phyloP scores from a whole-genome alignment of 352 stramenopile genomes.

The Globisporangium heterothallicum region DNA sequence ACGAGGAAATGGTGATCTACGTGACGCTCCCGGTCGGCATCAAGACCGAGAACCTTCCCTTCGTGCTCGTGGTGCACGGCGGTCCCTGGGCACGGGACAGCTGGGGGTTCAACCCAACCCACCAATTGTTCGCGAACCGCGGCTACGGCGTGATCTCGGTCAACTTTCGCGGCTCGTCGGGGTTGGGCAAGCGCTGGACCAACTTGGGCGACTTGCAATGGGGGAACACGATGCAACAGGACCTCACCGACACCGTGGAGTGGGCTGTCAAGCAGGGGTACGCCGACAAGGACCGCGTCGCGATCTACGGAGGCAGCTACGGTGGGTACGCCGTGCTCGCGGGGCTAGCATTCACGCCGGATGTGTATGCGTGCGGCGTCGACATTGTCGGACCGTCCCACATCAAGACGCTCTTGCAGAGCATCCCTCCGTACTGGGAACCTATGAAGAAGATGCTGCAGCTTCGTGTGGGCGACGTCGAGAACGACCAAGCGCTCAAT shows the following conservation, averaged over 20 bases:
- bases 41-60: conserved; percentile 21
- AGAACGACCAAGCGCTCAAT: conserved; percentile 34
- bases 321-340: conserved; percentile 69
- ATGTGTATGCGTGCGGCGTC: conserved; percentile 73
- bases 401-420: conserved; percentile 35
- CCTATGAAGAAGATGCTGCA: conserved; percentile 34
- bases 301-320: conserved; percentile 67
- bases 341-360: conserved; percentile 67
- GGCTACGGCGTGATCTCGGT: conserved; percentile 38
- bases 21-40: conserved; percentile 31
- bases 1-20: conserved; percentile 39
- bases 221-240: conserved; percentile 38
- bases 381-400: conserved; percentile 64
- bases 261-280: conserved; percentile 56
- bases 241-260: conserved; percentile 45
- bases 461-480: conserved; percentile 34
- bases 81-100: conserved; percentile 31
- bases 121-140: conserved; percentile 42
- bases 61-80: conserved; percentile 36
- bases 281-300: conserved; percentile 34
- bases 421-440: conserved; percentile 37
- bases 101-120: conserved; percentile 25
- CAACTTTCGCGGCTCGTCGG: conserved; percentile 68
- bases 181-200: conserved; percentile 70
- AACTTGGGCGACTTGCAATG: conserved; percentile 39